Percentiles rank a stretch among this genome's conserved stretches.
phyloP scores from a whole-genome alignment of 345 rosid species.

The Eutrema yunnanense region DNA sequence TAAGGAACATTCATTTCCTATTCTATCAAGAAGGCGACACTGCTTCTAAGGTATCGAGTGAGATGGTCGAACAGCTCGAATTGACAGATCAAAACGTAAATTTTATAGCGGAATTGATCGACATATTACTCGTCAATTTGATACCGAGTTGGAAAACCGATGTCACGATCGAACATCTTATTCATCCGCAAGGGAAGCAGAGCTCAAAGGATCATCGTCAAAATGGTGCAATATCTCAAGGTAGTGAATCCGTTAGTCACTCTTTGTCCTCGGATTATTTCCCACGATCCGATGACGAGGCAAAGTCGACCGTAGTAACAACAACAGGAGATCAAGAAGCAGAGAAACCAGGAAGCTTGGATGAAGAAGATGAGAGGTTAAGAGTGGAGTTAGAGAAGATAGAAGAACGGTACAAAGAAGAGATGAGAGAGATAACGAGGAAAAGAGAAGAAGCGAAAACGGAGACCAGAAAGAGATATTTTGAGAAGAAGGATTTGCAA shows the following conservation, averaged over 20 bases:
- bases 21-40: constrained; percentile 82
- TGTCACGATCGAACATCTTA: constrained; percentile 39
- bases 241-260: constrained; percentile 19
- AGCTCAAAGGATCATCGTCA: constrained; percentile 13
- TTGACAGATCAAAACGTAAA: constrained; percentile 60
- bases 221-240: not conserved
- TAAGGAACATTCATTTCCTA: constrained; percentile 72
- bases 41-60: constrained; percentile 69
- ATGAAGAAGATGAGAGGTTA: constrained; percentile 36
- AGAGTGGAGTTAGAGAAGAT: constrained; percentile 46
- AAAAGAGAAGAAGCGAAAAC: constrained; percentile 51
- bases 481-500: not conserved
- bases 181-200: constrained; percentile 29
- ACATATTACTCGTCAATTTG: constrained; percentile 54
- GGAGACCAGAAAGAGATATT: constrained; percentile 32
- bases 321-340: constrained; percentile 30
- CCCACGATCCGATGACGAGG: constrained; percentile 10
- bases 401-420: constrained; percentile 51
- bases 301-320: not conserved
- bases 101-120: constrained; percentile 76
- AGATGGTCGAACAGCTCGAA: constrained; percentile 93
- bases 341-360: constrained; percentile 28
- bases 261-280: constrained; percentile 15
- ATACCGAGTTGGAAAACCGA: constrained; percentile 50
- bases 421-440: constrained; percentile 45